Conservation (phyloP, 306 rosid genomes). For the Quercus suber region DNA sequence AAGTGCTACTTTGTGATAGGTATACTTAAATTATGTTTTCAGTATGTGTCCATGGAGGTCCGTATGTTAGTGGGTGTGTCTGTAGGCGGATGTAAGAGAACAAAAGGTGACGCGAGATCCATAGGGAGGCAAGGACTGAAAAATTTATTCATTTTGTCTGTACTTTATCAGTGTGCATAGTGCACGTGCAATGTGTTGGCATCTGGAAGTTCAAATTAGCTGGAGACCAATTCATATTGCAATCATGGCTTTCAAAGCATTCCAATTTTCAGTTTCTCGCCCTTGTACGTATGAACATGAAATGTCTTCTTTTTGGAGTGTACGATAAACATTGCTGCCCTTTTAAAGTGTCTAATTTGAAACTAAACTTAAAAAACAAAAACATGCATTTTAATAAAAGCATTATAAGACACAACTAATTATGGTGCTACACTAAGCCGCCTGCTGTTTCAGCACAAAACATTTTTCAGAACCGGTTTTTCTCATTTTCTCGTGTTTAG, state of each 20-base stretch:
- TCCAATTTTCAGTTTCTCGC: neutral
- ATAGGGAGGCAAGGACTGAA: slow-evolving; percentile 18
- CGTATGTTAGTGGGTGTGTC: no score
- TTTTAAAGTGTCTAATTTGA: no score
- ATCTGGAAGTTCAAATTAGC: slow-evolving; percentile 29
- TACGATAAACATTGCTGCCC: neutral
- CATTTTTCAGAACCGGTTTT: no score
- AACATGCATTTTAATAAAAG: no score
- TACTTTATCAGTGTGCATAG: slow-evolving; percentile 14
- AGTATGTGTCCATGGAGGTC: no score
- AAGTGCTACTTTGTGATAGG: no score
- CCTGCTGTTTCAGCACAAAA: no score
- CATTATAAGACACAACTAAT: no score
- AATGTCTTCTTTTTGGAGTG: neutral
- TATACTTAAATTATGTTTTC: no score
- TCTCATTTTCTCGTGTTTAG: no score
- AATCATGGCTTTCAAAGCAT: slow-evolving; percentile 15
- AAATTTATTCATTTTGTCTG: slow-evolving; percentile 15
- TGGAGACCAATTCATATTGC: slow-evolving; percentile 21
- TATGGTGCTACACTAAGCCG: no score
- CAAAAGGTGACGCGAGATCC: neutral
- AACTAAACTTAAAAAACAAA: no score
- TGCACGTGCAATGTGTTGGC: slow-evolving; percentile 43
- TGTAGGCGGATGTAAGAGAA: neutral
- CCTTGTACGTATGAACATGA: neutral